Conservation (phyloP, 2,329 filamentous ascomycete species). For the Fusarium verrucosum region DNA sequence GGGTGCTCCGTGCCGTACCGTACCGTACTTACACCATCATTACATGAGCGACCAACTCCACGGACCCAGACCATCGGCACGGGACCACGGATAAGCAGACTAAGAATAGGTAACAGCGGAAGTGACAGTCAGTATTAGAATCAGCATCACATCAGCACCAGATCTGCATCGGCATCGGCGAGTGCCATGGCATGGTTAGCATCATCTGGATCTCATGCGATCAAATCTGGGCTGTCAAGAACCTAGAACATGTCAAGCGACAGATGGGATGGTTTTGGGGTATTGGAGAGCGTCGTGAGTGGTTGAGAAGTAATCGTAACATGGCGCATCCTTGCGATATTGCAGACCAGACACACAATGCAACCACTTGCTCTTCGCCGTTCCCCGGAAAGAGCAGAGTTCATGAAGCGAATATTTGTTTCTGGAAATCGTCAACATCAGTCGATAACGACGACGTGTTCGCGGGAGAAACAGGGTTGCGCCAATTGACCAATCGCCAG, state of each 20-base stretch:
- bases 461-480: slow-evolving; percentile 41
- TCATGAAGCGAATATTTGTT: slow-evolving; percentile 16
- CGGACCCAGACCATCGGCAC: not conserved
- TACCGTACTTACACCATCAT: not conserved
- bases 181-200: slow-evolving; percentile 17
- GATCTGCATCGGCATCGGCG: slow-evolving; percentile 23
- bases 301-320: slow-evolving; percentile 29
- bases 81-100: not conserved
- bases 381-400: slow-evolving; percentile 15
- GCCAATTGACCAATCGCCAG: slow-evolving; percentile 37
- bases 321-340: slow-evolving; percentile 15
- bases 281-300: slow-evolving; percentile 32
- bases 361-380: slow-evolving; percentile 17
- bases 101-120: not conserved
- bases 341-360: slow-evolving; percentile 7
- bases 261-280: slow-evolving; percentile 24
- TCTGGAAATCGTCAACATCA: slow-evolving; percentile 25
- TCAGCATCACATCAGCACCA: not conserved
- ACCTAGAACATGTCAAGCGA: slow-evolving; percentile 23
- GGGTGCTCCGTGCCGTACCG: slow-evolving; percentile 1
- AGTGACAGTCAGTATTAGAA: too few species aligned
- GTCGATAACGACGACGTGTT: slow-evolving; percentile 35
- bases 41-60: slow-evolving; percentile 9
- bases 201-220: slow-evolving; percentile 34
- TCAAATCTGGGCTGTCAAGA: slow-evolving; percentile 31